Percentiles rank a stretch among this genome's conserved stretches.
These are phyloP conservation scores for Biscogniauxia sp. DNA, from an alignment of 2,329 filamentous ascomycete genomes.

Conservation along the genomic window DNA sequence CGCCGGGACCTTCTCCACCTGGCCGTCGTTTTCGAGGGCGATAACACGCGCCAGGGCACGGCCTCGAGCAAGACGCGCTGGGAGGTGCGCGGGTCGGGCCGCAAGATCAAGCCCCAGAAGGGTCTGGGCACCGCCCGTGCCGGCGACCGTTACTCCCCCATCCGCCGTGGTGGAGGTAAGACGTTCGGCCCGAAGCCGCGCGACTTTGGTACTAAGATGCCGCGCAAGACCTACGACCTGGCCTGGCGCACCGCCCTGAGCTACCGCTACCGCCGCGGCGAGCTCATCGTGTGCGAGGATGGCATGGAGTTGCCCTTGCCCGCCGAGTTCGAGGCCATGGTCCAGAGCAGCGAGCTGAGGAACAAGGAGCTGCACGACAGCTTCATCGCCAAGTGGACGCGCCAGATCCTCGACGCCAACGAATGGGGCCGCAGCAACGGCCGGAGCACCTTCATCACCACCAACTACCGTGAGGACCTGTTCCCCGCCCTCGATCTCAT, in stretches of 20 bases:
- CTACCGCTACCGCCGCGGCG: conserved; percentile 83
- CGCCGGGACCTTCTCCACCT: conserved; percentile 90
- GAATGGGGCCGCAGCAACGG: conserved; percentile 65
- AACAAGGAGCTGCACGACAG: conserved; percentile 51
- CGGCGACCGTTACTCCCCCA: conserved; percentile 77
- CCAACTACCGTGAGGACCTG: conserved; percentile 57
- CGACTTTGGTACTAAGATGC: conserved; percentile 83
- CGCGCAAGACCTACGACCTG: conserved; percentile 88
- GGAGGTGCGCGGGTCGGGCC: conserved; percentile 79
- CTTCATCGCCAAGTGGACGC: conserved; percentile 61
- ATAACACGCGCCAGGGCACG: conserved; percentile 82
- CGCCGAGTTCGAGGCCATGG: conserved; percentile 45
- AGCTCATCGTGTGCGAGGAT: conserved; percentile 82
- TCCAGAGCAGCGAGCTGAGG: conserved; percentile 34
- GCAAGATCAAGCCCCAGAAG: conserved; percentile 85
- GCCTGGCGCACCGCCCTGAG: conserved; percentile 93
- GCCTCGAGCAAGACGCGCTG: conserved; percentile 77
- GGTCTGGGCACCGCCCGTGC: conserved; percentile 77
- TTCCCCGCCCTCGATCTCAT: conserved; percentile 64
- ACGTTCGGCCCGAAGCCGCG: conserved; percentile 86
- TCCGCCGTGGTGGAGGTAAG: conserved; percentile 82
- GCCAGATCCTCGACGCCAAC: conserved; percentile 68
- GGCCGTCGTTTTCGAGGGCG: conserved; percentile 89
- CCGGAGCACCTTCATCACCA: conserved; percentile 73
- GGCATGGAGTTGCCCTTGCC: conserved; percentile 65